These are phyloP conservation scores for Peribolospora kevripleyi DNA, from an alignment of 768 basidiomycete species.

Conservation along the genomic window DNA sequence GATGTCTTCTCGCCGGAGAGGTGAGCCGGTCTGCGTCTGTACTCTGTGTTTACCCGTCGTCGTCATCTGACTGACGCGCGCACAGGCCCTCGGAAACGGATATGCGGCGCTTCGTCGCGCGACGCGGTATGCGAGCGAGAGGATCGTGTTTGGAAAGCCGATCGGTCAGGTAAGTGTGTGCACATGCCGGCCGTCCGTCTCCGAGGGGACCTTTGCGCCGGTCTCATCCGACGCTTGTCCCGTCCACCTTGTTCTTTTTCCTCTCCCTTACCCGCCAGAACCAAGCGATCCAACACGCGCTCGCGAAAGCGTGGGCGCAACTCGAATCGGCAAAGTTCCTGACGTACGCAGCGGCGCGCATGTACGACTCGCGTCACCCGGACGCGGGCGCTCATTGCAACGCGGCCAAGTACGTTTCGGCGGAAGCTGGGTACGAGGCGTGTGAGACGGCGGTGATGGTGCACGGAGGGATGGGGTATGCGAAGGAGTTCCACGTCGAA, in stretches of 20 bases:
- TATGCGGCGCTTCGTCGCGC: constrained; percentile 11
- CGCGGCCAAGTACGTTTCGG: constrained; percentile 11
- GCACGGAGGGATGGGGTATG: constrained; percentile 11
- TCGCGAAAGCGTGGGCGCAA: constrained; percentile 10
- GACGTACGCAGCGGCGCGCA: constrained; percentile 7
- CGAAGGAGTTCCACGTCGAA: constrained; percentile 6
- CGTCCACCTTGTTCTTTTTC: too few relatives aligned
- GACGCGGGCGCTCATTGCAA: constrained; percentile 10
- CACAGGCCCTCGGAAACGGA: constrained; percentile 4
- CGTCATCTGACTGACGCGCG: neutral
- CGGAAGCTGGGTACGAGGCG: constrained; percentile 12
- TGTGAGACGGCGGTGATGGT: constrained; percentile 8
- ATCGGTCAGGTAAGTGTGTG: neutral
- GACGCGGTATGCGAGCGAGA: constrained; percentile 9
- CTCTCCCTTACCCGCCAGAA: constrained; percentile 5
- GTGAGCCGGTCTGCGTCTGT: neutral
- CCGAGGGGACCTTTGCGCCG: too few relatives aligned
- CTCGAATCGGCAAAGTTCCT: constrained; percentile 10
- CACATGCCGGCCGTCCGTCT: neutral
- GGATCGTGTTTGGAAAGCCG: constrained; percentile 11
- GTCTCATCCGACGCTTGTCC: too few relatives aligned
- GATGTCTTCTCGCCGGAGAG: constrained; percentile 10
- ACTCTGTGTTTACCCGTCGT: constrained; percentile 1
- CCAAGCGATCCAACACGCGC: constrained; percentile 12
- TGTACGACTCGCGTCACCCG: constrained; percentile 3